These are phyloP conservation scores for Colletotrichum noveboracense DNA, from an alignment of 2,329 filamentous ascomycete genomes.

Conservation along the genomic window DNA sequence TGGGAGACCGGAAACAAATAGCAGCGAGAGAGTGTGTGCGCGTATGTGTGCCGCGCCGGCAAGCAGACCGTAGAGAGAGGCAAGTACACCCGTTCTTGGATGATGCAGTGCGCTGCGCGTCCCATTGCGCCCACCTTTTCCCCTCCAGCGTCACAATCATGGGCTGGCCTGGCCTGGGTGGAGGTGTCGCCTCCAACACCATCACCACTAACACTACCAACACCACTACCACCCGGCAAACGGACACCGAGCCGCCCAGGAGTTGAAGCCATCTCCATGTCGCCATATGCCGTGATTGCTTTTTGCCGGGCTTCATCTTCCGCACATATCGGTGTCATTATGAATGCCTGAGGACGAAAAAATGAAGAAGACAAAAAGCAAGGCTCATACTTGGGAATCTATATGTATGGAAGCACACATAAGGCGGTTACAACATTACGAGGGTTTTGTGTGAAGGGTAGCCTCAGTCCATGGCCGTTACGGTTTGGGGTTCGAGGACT, in stretches of 20 bases:
- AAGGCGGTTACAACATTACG: slow-evolving; percentile 20
- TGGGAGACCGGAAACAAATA: neutral
- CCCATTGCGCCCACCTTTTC: neutral
- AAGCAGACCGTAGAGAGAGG: neutral
- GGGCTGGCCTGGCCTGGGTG: neutral
- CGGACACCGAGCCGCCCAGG: neutral
- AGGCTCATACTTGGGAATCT: slow-evolving; percentile 23
- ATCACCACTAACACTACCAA: neutral
- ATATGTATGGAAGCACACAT: slow-evolving; percentile 19
- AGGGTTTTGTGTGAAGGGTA: neutral
- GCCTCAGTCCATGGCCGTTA: neutral
- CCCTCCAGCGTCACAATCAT: neutral
- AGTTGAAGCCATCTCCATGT: neutral
- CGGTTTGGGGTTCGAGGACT: neutral
- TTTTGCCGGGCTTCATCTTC: neutral
- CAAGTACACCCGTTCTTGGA: neutral
- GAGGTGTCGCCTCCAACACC: neutral
- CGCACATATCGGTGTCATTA: neutral
- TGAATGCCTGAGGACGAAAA: neutral
- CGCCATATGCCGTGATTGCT: neutral
- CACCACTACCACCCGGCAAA: neutral
- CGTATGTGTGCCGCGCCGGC: neutral
- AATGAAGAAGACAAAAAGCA: neutral
- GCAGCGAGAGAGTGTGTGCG: neutral
- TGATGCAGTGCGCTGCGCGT: neutral